Percentiles rank a stretch among this genome's conserved stretches.
Conservation (phyloP, 2,329 filamentous ascomycete genomes). For the Diaporthe amygdali region DNA sequence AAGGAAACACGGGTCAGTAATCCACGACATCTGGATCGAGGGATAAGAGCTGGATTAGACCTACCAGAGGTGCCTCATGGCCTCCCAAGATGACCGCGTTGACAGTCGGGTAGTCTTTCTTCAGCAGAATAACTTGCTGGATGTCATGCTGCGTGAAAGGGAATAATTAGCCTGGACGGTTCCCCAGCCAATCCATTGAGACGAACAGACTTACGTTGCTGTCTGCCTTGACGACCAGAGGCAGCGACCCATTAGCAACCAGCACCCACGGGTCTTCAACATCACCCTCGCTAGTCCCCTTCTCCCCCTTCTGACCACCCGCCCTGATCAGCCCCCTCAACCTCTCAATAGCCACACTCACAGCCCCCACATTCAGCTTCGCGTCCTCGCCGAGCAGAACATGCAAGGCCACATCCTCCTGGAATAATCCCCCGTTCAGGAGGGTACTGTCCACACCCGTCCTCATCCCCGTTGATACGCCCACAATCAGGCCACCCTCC, state of each 20-base stretch:
- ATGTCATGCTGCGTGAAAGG: constrained; percentile 41
- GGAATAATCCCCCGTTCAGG: constrained; percentile 46
- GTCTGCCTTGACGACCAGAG: constrained; percentile 45
- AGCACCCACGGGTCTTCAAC: constrained; percentile 37
- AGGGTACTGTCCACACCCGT: constrained; percentile 42
- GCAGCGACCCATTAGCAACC: constrained; percentile 42
- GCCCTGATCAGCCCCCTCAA: constrained; percentile 42
- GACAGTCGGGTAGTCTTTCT: constrained; percentile 38
- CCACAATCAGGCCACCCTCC: constrained; percentile 38
- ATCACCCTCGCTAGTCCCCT: constrained; percentile 27
- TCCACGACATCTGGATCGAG: background rate
- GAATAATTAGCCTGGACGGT: constrained; percentile 3
- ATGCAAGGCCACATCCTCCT: constrained; percentile 49
- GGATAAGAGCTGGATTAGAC: background rate
- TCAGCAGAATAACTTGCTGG: constrained; percentile 44
- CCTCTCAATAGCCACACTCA: constrained; percentile 35
- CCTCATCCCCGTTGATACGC: constrained; percentile 48
- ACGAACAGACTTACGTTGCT: constrained; percentile 37
- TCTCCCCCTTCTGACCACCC: constrained; percentile 36
- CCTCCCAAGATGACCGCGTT: constrained; percentile 46
- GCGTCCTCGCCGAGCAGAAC: constrained; percentile 42
- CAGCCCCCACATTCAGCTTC: constrained; percentile 33
- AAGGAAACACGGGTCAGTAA: background rate
- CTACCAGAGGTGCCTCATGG: constrained; percentile 43
- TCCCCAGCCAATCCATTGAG: background rate